Evolutionary conservation across 441 rosid species (phyloP), one percentile per base, ranked within the genome.

Genomic region (Syzygium malaccense): DNA sequence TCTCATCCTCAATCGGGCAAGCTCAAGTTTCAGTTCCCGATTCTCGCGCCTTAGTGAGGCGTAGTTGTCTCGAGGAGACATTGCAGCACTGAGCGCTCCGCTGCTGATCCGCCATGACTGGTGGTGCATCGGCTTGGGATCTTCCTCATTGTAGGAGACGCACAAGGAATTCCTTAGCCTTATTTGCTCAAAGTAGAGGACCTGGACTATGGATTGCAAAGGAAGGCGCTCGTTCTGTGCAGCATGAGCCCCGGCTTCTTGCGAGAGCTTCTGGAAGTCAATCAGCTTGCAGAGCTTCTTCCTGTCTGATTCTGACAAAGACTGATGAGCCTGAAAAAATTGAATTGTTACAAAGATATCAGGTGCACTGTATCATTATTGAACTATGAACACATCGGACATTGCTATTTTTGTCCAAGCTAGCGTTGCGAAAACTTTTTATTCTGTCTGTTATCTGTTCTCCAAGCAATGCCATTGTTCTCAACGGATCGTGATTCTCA

Each of bases 201-300:
- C 99, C 90, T 98, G 99, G 79, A 98, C 99, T 9, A 97, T 96
- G 25, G 99, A 96, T 89, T 98, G 99, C 88, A 98, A 98, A 68
- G 99, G 98, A 37, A 98, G 98, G 62, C 99, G 95, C 90, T 98
- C 99, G 85, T 98, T 98, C 87, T 98, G 98, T 3, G 99, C 98
- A 64, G 99, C 99, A 85, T 98, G 99, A 19, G 98, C 98, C 33
- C 99, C 99, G 4, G 98, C 99, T 88, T 98, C 99, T 91, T 94
- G 98, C 26, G 99, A 97, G 87, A 98, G 98, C 94, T 98, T 98
- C 91, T 98, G 99, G 92, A 96, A 98, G 92, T 98, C 99, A 3
- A 97, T 94, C 90, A 95, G 91, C 89, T 96, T 98, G 89, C 96
- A 94, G 9, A 97, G 93, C 93, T 91, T 95, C 94, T 96, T 96